Conservation (phyloP, 2,329 filamentous ascomycete species). For the Amesomyces nigricolor region DNA sequence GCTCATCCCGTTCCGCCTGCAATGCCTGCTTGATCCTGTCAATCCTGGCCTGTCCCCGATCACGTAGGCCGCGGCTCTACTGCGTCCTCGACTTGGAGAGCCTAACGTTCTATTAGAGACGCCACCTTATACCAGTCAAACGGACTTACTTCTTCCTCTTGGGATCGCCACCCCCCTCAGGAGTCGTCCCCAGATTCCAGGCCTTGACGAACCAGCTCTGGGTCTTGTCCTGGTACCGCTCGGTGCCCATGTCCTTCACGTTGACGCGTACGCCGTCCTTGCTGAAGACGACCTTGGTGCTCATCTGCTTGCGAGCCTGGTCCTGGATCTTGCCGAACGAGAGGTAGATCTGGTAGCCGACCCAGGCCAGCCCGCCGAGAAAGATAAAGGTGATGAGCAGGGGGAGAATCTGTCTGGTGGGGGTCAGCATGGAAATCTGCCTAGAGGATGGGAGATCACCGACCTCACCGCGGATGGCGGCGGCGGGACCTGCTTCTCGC, state of each 20-base stretch:
- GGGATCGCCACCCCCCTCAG: constrained; percentile 22
- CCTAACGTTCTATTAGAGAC: neutral
- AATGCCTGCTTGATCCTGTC: no score
- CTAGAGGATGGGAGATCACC: neutral
- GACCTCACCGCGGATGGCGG: constrained; percentile 13
- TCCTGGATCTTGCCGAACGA: constrained; percentile 60
- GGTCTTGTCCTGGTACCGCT: constrained; percentile 68
- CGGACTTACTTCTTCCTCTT: constrained; percentile 28
- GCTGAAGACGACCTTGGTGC: constrained; percentile 67
- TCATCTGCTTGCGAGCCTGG: constrained; percentile 63
- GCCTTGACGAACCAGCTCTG: constrained; percentile 64
- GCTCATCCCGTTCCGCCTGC: no score
- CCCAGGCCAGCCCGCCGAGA: constrained; percentile 53
- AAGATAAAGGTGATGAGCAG: constrained; percentile 58
- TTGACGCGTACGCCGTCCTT: constrained; percentile 70
- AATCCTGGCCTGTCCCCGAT: neutral
- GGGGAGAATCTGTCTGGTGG: constrained; percentile 54
- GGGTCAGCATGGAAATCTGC: neutral
- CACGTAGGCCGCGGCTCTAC: neutral
- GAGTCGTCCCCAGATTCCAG: constrained; percentile 50
- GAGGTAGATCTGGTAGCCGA: constrained; percentile 68
- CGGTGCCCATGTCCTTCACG: constrained; percentile 61
- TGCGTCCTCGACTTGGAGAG: constrained; percentile 3
- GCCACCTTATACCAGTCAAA: neutral
- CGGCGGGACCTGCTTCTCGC: constrained; percentile 4